Evolutionary conservation across 2,329 filamentous ascomycete genomes (phyloP).

Genomic region (Penicillium sp.): DNA sequence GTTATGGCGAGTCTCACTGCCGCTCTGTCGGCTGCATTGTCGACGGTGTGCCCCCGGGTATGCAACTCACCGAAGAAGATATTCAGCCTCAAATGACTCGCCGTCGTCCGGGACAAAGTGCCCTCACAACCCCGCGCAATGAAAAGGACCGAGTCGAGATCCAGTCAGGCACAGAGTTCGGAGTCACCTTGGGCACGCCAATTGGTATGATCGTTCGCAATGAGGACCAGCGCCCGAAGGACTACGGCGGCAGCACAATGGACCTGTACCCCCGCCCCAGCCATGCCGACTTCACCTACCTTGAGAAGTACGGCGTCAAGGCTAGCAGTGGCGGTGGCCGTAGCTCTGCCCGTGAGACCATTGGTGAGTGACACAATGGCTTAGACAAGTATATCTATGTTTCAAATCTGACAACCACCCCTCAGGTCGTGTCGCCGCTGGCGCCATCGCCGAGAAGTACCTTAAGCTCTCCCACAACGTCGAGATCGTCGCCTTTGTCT

Average conservation of each 20-base stretch:
- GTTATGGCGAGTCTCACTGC: slow-evolving; percentile 87
- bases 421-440: slow-evolving; percentile 77
- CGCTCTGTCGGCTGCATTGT: slow-evolving; percentile 92
- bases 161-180: slow-evolving; percentile 88
- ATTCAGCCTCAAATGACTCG: slow-evolving; percentile 96
- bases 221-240: slow-evolving; percentile 87
- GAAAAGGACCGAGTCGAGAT: slow-evolving; percentile 92
- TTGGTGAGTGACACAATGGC: slow-evolving; percentile 55
- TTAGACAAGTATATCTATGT: neutral
- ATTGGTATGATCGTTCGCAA: slow-evolving; percentile 87
- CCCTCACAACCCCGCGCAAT: slow-evolving; percentile 86
- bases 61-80: slow-evolving; percentile 79
- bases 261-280: slow-evolving; percentile 86
- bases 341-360: slow-evolving; percentile 91
- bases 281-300: slow-evolving; percentile 96
- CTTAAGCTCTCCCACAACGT: slow-evolving; percentile 76
- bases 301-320: slow-evolving; percentile 96
- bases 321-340: slow-evolving; percentile 87
- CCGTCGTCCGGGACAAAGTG: slow-evolving; percentile 82
- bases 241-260: slow-evolving; percentile 89
- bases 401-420: neutral
- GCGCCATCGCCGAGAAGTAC: slow-evolving; percentile 93
- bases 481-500: slow-evolving; percentile 89
- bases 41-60: slow-evolving; percentile 85
- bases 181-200: slow-evolving; percentile 85